These are phyloP conservation scores for Diaporthe citri DNA, from an alignment of 2,329 filamentous ascomycete genomes.

Conservation along the genomic window DNA sequence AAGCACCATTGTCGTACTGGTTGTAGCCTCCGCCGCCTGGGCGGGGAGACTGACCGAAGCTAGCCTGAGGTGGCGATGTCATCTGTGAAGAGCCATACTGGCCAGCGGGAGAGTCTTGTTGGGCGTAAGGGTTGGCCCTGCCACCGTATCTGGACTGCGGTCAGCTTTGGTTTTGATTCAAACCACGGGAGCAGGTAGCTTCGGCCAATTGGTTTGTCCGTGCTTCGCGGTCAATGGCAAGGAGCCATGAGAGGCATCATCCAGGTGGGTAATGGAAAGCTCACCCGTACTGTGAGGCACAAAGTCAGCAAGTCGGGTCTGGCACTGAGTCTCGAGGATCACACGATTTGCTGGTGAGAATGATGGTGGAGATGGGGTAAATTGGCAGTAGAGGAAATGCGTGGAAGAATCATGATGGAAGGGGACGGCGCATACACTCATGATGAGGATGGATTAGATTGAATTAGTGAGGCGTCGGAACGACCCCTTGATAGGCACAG, in stretches of 20 bases:
- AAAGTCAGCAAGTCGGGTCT: constrained; percentile 49
- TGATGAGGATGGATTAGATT: constrained; percentile 48
- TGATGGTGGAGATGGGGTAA: not conserved
- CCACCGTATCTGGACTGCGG: constrained; percentile 63
- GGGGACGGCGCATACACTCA: constrained; percentile 63
- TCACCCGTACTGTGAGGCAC: constrained; percentile 68
- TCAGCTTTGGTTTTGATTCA: constrained; percentile 46
- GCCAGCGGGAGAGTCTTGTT: constrained; percentile 56
- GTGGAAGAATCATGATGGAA: constrained; percentile 7
- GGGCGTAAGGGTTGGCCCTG: constrained; percentile 70
- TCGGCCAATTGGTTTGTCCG: not conserved
- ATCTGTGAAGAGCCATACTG: constrained; percentile 50
- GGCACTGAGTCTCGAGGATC: not conserved
- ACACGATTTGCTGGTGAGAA: too few species aligned
- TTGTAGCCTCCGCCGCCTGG: constrained; percentile 28
- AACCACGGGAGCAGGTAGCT: not conserved
- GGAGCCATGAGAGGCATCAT: not conserved
- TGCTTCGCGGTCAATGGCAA: not conserved
- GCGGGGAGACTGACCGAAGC: constrained; percentile 39
- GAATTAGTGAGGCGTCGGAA: constrained; percentile 25
- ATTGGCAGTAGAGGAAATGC: too few species aligned
- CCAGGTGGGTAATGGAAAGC: constrained; percentile 46
- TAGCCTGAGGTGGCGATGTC: constrained; percentile 21
- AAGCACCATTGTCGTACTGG: constrained; percentile 5
- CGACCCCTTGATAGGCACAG: constrained; percentile 7